A percentile compares a stretch with the other conserved stretches of the same genome.
These are phyloP conservation scores for Themeda triandra DNA, from an alignment of 176 grass and related monocot species.

Conservation along the genomic window DNA sequence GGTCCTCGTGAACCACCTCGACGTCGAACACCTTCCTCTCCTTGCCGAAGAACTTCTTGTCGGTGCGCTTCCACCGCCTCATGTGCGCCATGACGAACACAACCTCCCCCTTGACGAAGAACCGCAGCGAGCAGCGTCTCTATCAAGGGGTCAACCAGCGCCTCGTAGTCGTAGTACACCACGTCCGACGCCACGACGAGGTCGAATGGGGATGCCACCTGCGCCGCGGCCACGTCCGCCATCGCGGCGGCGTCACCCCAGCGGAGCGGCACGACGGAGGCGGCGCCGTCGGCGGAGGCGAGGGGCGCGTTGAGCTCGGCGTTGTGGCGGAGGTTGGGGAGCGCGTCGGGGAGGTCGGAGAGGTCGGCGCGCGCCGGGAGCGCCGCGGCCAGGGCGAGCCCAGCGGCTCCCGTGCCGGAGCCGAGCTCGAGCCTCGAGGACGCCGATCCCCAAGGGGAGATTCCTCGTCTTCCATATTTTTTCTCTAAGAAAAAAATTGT, in stretches of 20 bases:
- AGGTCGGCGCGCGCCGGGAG: conserved; percentile 51
- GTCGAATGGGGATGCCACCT: conserved; percentile 39
- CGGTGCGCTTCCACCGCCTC: conserved; percentile 92
- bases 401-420: conserved; percentile 66
- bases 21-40: conserved; percentile 73
- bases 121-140: conserved; percentile 67
- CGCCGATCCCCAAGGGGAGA: too few species aligned
- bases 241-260: conserved; percentile 50
- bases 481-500: too few species aligned
- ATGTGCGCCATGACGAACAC: conserved; percentile 84
- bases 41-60: conserved; percentile 79
- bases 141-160: conserved; percentile 74
- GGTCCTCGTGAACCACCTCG: conserved; percentile 66
- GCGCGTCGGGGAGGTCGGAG: conserved; percentile 50
- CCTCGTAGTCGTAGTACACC: conserved; percentile 88
- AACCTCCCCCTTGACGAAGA: conserved; percentile 66
- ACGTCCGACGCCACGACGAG: conserved; percentile 76
- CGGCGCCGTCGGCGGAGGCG: conserved; percentile 40
- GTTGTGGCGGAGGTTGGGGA: conserved; percentile 85
- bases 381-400: conserved; percentile 55
- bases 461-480: too few species aligned
- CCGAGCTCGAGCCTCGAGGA: conserved; percentile 94
- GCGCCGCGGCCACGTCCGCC: conserved; percentile 9
- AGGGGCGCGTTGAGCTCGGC: conserved; percentile 55
- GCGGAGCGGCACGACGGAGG: conserved; percentile 55